Conservation (phyloP, 495 filamentous ascomycete genomes). For the Aspergillus kassunensis region DNA sequence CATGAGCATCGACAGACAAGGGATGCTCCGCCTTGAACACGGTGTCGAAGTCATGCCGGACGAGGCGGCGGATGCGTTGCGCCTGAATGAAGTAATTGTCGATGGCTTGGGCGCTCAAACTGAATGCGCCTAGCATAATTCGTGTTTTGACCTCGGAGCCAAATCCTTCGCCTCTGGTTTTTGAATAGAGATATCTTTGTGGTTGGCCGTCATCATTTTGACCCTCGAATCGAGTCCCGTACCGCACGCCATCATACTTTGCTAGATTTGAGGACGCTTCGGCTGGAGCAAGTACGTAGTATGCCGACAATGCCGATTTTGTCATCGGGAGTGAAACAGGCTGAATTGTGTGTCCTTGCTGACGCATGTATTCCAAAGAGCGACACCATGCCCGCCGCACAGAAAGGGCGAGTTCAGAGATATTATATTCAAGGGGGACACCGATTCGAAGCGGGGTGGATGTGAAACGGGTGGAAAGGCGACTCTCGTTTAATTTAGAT, state of each 20-base stretch:
- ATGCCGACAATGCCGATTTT: conserved; percentile 78
- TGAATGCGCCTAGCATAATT: conserved; percentile 87
- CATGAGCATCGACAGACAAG: conserved; percentile 42
- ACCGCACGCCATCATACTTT: conserved; percentile 93
- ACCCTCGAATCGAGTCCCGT: conserved; percentile 55
- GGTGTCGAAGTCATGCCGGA: conserved; percentile 78
- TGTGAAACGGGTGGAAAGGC: conserved; percentile 23
- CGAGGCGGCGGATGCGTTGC: conserved; percentile 78
- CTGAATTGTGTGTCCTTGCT: conserved; percentile 63
- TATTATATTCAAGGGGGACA: conserved; percentile 83
- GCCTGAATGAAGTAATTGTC: conserved; percentile 97
- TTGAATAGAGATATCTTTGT: conserved; percentile 64
- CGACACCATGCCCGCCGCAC: conserved; percentile 67
- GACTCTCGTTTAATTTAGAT: conserved; percentile 18
- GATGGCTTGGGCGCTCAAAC: conserved; percentile 82
- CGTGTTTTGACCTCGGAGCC: conserved; percentile 80
- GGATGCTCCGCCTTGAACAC: conserved; percentile 68
- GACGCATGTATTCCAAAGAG: conserved; percentile 52
- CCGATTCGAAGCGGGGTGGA: conserved; percentile 56
- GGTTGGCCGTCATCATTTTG: conserved; percentile 25
- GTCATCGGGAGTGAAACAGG: conserved; percentile 82
- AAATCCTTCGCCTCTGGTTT: conserved; percentile 67
- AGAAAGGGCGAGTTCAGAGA: conserved; percentile 65
- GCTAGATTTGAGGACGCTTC: conserved; percentile 97
- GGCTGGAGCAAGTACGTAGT: conserved; percentile 91